Percentiles rank a stretch among this genome's conserved stretches.
Evolutionary conservation across 2,329 filamentous ascomycete species (phyloP).

Genomic region (Chrysosporium queenslandicum): DNA sequence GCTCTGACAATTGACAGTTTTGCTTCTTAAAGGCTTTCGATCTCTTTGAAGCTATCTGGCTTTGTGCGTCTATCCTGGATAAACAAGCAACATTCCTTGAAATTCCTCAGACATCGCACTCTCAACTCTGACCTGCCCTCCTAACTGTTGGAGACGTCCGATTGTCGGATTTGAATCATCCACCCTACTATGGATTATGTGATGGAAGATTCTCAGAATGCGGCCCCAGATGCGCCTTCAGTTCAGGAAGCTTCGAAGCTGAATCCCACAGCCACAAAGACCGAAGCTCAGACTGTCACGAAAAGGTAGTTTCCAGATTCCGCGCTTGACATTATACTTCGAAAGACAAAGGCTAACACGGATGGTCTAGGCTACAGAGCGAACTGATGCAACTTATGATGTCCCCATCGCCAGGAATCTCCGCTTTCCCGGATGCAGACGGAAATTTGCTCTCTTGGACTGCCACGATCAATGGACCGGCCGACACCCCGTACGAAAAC

Average conservation of each 20-base stretch:
- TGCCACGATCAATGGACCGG: conserved; percentile 83
- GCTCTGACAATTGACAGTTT: no score
- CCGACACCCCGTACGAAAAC: conserved; percentile 80
- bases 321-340: not conserved
- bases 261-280: conserved; percentile 44
- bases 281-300: conserved; percentile 63
- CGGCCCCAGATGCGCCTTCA: conserved; percentile 48
- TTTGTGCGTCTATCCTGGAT: not conserved
- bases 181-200: conserved; percentile 42
- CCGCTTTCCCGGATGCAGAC: conserved; percentile 83
- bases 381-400: conserved; percentile 99
- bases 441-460: conserved; percentile 88
- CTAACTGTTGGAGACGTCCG: no score
- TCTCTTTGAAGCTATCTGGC: not conserved
- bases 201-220: conserved; percentile 57
- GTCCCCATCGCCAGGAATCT: conserved; percentile 82
- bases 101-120: not conserved
- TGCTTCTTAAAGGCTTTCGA: no score
- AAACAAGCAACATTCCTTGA: not conserved
- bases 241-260: conserved; percentile 53
- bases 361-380: conserved; percentile 65
- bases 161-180: not conserved
- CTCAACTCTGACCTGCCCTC: not conserved
- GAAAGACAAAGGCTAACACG: not conserved
- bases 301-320: conserved; percentile 51